Conservation (phyloP, 164 flowering plant genomes). For the Vitis rupestris region DNA sequence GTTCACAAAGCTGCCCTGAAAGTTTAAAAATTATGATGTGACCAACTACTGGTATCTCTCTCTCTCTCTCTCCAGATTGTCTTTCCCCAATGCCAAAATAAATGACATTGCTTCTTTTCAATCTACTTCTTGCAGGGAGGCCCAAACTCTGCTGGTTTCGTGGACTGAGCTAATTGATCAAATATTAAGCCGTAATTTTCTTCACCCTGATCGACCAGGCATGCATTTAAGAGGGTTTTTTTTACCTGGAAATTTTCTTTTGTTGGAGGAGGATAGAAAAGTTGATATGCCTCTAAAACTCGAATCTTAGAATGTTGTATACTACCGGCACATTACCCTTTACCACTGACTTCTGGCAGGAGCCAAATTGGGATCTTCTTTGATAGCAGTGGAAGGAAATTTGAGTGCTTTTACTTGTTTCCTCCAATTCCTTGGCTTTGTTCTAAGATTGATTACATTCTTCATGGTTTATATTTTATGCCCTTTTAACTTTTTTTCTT, state of each 20-base stretch:
- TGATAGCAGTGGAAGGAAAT: conserved; percentile 12
- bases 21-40: conserved; percentile 29
- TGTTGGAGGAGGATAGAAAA: conserved; percentile 4
- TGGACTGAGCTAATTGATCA: background rate
- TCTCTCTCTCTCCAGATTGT: background rate
- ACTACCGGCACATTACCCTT: conserved; percentile 11
- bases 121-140: conserved; percentile 7
- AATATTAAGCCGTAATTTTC: background rate
- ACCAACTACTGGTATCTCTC: conserved; percentile 9
- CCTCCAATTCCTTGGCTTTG: background rate
- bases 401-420: background rate
- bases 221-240: conserved; percentile 3
- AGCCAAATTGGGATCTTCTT: conserved; percentile 6
- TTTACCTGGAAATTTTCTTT: background rate
- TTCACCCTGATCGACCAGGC: conserved; percentile 2
- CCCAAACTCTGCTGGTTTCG: background rate
- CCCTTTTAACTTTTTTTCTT: background rate
- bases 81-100: too few species aligned
- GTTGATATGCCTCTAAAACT: conserved; percentile 2
- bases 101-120: background rate
- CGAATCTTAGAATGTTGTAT: conserved; percentile 12
- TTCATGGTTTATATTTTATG: background rate
- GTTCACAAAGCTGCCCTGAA: conserved; percentile 85
- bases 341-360: conserved; percentile 9
- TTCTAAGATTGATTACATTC: background rate